Percentiles rank a stretch among this genome's conserved stretches.
phyloP scores from a whole-genome alignment of 768 basidiomycete species.

The Auriscalpium orientale region DNA sequence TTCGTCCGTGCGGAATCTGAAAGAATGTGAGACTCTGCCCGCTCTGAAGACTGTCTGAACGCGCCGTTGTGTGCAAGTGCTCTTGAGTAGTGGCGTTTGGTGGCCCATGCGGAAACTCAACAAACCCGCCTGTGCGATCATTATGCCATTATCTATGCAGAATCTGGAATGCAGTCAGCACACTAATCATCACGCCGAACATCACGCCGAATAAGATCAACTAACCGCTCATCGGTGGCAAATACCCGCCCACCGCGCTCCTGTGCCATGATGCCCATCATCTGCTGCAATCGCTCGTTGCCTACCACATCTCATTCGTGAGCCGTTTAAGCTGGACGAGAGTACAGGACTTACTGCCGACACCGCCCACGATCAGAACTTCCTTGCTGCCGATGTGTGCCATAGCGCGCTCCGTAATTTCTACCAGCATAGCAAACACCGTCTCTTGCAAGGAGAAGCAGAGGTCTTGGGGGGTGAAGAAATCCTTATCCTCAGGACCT shows the following conservation, averaged over 20 bases:
- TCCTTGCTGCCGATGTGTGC: conserved; percentile 96
- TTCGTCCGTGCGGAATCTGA: conserved; percentile 89
- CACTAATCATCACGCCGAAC: background rate
- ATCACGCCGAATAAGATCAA: background rate
- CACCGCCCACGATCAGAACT: conserved; percentile 95
- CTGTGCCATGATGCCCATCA: conserved; percentile 97
- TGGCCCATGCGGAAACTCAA: conserved; percentile 88
- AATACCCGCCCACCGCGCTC: conserved; percentile 88
- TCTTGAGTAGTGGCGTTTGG: conserved; percentile 66
- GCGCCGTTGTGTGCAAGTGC: conserved; percentile 88
- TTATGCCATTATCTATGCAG: conserved; percentile 99
- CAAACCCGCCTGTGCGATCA: conserved; percentile 98
- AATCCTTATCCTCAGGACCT: conserved; percentile 42
- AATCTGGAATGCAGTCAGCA: conserved; percentile 39
- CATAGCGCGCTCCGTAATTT: conserved; percentile 99
- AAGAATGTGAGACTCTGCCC: background rate
- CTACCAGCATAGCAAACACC: conserved; percentile 96
- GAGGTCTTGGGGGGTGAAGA: conserved; percentile 90
- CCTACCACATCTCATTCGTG: conserved; percentile 35
- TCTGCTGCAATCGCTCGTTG: conserved; percentile 89
- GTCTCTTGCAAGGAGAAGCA: conserved; percentile 98
- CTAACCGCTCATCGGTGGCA: conserved; percentile 90
- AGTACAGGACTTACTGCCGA: conserved; percentile 74
- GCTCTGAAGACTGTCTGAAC: conserved; percentile 10
- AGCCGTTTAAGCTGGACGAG: background rate